Conservation (phyloP, 192 early-diverging fungal species). For the Podila minutissima region DNA sequence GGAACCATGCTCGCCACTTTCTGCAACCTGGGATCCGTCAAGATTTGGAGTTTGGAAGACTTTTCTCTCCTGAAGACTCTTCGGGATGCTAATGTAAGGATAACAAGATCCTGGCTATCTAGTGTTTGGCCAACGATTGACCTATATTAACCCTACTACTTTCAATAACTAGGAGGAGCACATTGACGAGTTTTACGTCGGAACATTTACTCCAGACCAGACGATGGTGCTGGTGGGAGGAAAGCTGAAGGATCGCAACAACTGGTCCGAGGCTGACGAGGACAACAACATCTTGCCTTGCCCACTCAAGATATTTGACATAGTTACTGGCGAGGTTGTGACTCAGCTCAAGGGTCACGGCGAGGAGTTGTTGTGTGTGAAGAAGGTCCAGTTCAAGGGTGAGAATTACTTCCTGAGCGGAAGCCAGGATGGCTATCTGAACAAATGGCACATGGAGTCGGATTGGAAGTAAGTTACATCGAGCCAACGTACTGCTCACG, state of each 20-base stretch:
- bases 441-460: constrained; percentile 86
- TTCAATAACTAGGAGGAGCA: constrained; percentile 63
- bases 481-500: not conserved
- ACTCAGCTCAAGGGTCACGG: constrained; percentile 82
- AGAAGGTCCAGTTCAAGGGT: constrained; percentile 79
- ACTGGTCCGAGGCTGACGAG: constrained; percentile 90
- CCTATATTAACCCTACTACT: not conserved
- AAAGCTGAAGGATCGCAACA: constrained; percentile 89
- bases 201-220: constrained; percentile 77
- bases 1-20: constrained; percentile 89
- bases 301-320: constrained; percentile 91
- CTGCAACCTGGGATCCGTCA: constrained; percentile 78
- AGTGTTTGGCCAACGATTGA: too few relatives aligned
- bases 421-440: constrained; percentile 95
- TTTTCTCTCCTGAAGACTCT: constrained; percentile 76
- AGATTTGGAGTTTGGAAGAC: constrained; percentile 85
- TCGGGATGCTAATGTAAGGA: constrained; percentile 66
- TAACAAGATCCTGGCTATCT: not conserved
- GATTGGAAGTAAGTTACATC: constrained; percentile 75
- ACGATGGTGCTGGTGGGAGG: constrained; percentile 81
- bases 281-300: constrained; percentile 96
- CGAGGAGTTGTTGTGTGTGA: constrained; percentile 90
- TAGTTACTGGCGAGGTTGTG: constrained; percentile 83
- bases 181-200: constrained; percentile 94
- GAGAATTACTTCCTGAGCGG: constrained; percentile 88